Evolutionary conservation across 192 early-diverging fungal species (phyloP).

Genomic region (Entomortierella parvispora): DNA sequence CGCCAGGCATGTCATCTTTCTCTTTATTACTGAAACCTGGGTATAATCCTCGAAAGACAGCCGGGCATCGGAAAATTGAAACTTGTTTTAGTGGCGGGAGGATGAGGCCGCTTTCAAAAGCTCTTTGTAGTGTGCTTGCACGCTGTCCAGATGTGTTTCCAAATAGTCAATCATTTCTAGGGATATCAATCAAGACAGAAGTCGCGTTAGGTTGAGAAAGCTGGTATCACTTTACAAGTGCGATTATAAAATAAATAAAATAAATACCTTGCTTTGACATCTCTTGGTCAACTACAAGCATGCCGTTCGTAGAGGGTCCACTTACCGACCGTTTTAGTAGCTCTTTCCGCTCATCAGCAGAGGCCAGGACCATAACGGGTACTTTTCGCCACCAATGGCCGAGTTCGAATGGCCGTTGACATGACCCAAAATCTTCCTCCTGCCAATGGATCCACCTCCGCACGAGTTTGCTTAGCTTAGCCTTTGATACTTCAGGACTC

Average conservation of each 20-base stretch:
- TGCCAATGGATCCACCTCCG: slow-evolving; percentile 51
- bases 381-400: slow-evolving; percentile 44
- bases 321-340: neutral
- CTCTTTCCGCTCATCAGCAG: slow-evolving; percentile 6
- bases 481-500: slow-evolving; percentile 59
- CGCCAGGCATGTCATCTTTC: too few species aligned
- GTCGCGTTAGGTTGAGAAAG: neutral
- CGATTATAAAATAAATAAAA: neutral
- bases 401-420: neutral
- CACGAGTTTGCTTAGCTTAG: slow-evolving; percentile 17
- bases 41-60: too few species aligned
- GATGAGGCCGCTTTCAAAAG: slow-evolving; percentile 8
- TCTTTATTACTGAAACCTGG: too few species aligned
- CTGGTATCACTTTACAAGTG: neutral
- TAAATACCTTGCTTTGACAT: slow-evolving; percentile 44
- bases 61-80: too few species aligned
- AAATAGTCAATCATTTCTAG: slow-evolving; percentile 43
- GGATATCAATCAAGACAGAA: neutral
- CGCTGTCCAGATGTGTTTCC: slow-evolving; percentile 3
- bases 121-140: slow-evolving; percentile 23
- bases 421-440: slow-evolving; percentile 20
- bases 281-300: slow-evolving; percentile 28
- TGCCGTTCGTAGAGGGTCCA: slow-evolving; percentile 4
- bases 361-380: slow-evolving; percentile 33
- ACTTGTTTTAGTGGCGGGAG: too few species aligned